phyloP scores from a whole-genome alignment of 2,329 filamentous ascomycete genomes.

The Aspergillus viridinutans region DNA sequence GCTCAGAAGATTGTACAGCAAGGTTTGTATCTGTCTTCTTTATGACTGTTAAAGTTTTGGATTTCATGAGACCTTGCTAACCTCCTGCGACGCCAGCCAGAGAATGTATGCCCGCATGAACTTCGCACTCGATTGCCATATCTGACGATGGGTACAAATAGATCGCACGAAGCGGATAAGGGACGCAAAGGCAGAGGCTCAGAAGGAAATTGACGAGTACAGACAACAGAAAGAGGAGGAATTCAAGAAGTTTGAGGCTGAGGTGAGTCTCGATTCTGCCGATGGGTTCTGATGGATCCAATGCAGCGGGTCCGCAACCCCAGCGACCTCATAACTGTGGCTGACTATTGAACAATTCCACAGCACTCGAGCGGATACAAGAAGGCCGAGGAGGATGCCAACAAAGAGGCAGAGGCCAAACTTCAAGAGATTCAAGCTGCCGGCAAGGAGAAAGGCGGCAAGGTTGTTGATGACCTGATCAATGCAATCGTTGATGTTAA shows the following conservation, averaged over 20 bases:
- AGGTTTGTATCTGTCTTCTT: constrained; percentile 53
- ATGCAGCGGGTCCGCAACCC: background rate
- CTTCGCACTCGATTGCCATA: constrained; percentile 7
- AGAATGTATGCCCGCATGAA: constrained; percentile 63
- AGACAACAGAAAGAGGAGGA: constrained; percentile 84
- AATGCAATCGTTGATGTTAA: constrained; percentile 80
- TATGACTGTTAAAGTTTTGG: background rate
- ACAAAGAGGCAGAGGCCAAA: constrained; percentile 74
- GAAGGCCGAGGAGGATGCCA: constrained; percentile 72
- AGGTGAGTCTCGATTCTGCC: constrained; percentile 46
- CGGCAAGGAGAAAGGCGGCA: constrained; percentile 71
- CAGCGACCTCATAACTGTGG: background rate
- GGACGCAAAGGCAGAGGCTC: constrained; percentile 92
- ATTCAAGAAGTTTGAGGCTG: constrained; percentile 88
- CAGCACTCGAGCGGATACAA: constrained; percentile 92
- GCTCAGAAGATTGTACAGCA: constrained; percentile 99
- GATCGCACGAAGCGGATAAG: constrained; percentile 96
- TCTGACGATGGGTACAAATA: constrained; percentile 32
- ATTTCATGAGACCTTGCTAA: constrained; percentile 15
- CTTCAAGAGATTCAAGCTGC: constrained; percentile 77
- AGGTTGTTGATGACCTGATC: constrained; percentile 79
- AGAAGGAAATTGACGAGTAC: constrained; percentile 97
- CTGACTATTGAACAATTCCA: background rate
- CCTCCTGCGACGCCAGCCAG: constrained; percentile 55
- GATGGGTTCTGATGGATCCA: background rate